phyloP scores from a whole-genome alignment of 306 rosid genomes.

The Ormosia emarginata region DNA sequence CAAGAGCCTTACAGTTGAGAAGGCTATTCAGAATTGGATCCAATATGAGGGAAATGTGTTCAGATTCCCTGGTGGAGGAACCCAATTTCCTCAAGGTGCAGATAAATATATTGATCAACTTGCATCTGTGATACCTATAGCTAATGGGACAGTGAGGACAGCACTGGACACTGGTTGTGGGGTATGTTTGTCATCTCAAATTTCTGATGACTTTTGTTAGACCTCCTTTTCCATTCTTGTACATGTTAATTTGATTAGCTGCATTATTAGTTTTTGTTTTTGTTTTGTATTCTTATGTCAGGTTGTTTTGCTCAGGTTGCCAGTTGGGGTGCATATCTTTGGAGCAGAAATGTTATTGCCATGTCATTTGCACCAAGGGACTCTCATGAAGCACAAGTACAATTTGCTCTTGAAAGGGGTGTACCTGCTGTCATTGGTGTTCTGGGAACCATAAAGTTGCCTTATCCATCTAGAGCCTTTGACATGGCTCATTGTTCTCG shows the following conservation, averaged over 20 bases:
- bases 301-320: constrained; percentile 55
- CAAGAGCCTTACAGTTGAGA: constrained; percentile 89
- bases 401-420: constrained; percentile 84
- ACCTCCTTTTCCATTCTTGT: not conserved
- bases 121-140: constrained; percentile 74
- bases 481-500: constrained; percentile 92
- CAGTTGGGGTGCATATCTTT: constrained; percentile 79
- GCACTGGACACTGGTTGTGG: constrained; percentile 90
- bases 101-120: constrained; percentile 80
- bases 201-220: not conserved
- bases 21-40: constrained; percentile 93
- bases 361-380: constrained; percentile 88
- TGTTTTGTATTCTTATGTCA: constrained; percentile 7
- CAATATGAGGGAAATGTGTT: constrained; percentile 86
- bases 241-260: not conserved
- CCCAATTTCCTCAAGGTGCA: constrained; percentile 93
- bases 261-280: constrained; percentile 6
- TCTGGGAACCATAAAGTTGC: constrained; percentile 63
- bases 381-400: constrained; percentile 78
- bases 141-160: constrained; percentile 78
- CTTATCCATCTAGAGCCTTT: constrained; percentile 79
- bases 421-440: constrained; percentile 79
- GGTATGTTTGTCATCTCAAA: constrained; percentile 43
- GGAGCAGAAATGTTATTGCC: constrained; percentile 73
- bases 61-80: constrained; percentile 83